Evolutionary conservation across 2,329 filamentous ascomycete species (phyloP).

Genomic region (Fusarium abutilonis): DNA sequence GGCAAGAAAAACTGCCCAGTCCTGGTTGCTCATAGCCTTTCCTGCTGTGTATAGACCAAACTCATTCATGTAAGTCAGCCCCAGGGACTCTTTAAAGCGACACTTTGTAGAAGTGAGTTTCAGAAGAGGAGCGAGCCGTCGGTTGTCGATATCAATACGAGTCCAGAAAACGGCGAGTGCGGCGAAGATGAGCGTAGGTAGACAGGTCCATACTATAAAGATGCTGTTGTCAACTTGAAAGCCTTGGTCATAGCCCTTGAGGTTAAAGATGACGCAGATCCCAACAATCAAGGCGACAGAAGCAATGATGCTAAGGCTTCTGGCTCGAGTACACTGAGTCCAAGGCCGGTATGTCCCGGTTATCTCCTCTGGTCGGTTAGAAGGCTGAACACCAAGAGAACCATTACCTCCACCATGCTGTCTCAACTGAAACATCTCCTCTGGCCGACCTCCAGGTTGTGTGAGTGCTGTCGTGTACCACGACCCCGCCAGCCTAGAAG

Average conservation of each 20-base stretch:
- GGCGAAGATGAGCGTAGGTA: conserved; percentile 42
- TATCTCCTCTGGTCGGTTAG: conserved; percentile 17
- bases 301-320: conserved; percentile 22
- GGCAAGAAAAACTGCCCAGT: conserved; percentile 45
- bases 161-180: conserved; percentile 36
- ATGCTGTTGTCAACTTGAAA: conserved; percentile 31
- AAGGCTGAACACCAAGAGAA: conserved; percentile 20
- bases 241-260: conserved; percentile 34
- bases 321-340: conserved; percentile 35
- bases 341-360: conserved; percentile 42
- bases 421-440: conserved; percentile 42
- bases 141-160: conserved; percentile 43
- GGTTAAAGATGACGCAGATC: conserved; percentile 37
- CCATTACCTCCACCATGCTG: conserved; percentile 39
- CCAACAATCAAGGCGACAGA: conserved; percentile 35
- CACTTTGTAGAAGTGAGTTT: conserved; percentile 37
- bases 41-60: conserved; percentile 39
- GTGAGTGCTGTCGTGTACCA: conserved; percentile 45
- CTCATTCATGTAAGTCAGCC: conserved; percentile 45
- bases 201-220: conserved; percentile 43
- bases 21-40: conserved; percentile 41
- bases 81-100: conserved; percentile 42
- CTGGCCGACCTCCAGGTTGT: conserved; percentile 36
- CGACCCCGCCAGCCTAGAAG: conserved; percentile 40
- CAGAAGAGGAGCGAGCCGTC: conserved; percentile 42